Base-by-base conservation (phyloP, 1,139 yeast species). In the Sugiyamaella neomexicana region DNA sequence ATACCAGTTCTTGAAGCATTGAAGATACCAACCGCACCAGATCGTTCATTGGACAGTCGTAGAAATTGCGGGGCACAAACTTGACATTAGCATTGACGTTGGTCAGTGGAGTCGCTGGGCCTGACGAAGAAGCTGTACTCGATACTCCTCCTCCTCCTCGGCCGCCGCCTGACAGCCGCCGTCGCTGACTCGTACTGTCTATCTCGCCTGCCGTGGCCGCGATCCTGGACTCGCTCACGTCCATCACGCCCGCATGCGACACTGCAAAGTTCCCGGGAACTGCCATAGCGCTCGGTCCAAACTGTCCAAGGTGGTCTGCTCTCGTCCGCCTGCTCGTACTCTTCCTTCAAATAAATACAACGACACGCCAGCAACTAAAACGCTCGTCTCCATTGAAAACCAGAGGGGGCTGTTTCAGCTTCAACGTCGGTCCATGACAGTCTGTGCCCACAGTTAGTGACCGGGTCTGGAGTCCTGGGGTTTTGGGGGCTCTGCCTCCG, bases 1-100 rank as follows among this genome's bases (percentile, higher is more conserved):
- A 72, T 34, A 88, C 86, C 31, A 89, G 75, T 46, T 87, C 86
- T 52, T 81, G 80, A 37, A 93, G 74, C 96, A 91, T 89, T 54
- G 96, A 75, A 1, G 96, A 76, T 31, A 91, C 84, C 36, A 91
- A 74, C 0, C 79, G 75, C 41, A 90, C 82, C 45, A 93, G 72
- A 62, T 87, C 93, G 40, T 82, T 81, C 56, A 83, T 76, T 10
- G 88, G 79, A 66, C 96, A 88, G 44, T 81, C 76, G 63, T 83
- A 81, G 68, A 82, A 89, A 55, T 80, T 75, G 10, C 65, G 57
- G 0, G 96, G 89, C 9, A 88, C 75, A 37, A 54, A 54, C 54
- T 65, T 67, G 48, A 34, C 9, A 20, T 20, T 20, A 20, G 5
- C 25, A 20, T 20, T 20, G 5, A 5, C 5, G 5, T 20, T 20